A percentile compares a stretch with the other conserved stretches of the same genome.
Evolutionary conservation across 495 filamentous ascomycete genomes (phyloP).

Genomic region (Penicillium paxilli): DNA sequence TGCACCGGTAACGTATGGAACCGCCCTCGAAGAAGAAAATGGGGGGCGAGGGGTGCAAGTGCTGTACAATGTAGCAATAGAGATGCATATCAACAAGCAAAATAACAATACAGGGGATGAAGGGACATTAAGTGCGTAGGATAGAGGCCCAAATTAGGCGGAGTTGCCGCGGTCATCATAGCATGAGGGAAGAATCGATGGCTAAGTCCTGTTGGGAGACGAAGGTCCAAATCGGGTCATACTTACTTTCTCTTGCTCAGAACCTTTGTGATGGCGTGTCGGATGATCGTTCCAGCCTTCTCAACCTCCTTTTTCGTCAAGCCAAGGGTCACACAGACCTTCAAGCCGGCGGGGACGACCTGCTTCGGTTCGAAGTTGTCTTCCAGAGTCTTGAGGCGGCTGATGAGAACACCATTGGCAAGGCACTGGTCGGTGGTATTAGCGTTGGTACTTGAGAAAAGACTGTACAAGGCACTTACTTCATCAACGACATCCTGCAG

Average conservation of each 20-base stretch:
- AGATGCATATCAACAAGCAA: slow-evolving; percentile 28
- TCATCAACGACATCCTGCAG: slow-evolving; percentile 93
- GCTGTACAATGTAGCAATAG: slow-evolving; percentile 28
- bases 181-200: slow-evolving; percentile 27
- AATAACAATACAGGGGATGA: slow-evolving; percentile 25
- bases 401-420: slow-evolving; percentile 84
- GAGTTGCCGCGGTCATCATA: slow-evolving; percentile 19
- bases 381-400: slow-evolving; percentile 76
- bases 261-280: slow-evolving; percentile 93
- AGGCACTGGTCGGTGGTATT: slow-evolving; percentile 53
- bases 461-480: slow-evolving; percentile 48
- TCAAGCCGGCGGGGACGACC: slow-evolving; percentile 72
- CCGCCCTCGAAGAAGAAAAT: slow-evolving; percentile 12
- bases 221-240: slow-evolving; percentile 3
- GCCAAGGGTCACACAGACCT: slow-evolving; percentile 85
- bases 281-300: slow-evolving; percentile 81
- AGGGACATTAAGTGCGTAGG: slow-evolving; percentile 27
- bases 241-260: slow-evolving; percentile 54
- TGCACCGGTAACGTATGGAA: slow-evolving; percentile 19
- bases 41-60: slow-evolving; percentile 4
- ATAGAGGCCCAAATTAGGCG: slow-evolving; percentile 4
- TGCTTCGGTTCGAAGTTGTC: slow-evolving; percentile 64
- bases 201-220: no score
- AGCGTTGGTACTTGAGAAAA: not conserved
- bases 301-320: slow-evolving; percentile 93